These are phyloP conservation scores for Phaeosphaeria sp. DNA, from an alignment of 2,329 filamentous ascomycete genomes.

Conservation along the genomic window DNA sequence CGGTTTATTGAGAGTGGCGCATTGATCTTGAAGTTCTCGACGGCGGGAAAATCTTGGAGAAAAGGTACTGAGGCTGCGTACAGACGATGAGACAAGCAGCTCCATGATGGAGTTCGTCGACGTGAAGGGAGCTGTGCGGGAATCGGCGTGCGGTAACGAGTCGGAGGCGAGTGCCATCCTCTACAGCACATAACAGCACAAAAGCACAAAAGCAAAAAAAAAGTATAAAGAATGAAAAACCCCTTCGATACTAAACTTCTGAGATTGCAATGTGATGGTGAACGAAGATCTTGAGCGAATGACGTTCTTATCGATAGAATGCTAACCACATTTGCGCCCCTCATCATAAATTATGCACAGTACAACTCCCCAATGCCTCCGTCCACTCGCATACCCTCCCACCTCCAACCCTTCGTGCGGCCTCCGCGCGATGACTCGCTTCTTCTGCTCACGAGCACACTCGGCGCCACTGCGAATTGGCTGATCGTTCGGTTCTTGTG, in stretches of 20 bases:
- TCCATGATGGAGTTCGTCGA: too few relatives aligned
- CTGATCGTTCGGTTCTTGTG: conserved; percentile 60
- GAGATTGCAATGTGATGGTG: not conserved
- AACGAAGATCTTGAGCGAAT: not conserved
- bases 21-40: too few relatives aligned
- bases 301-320: conserved; percentile 4
- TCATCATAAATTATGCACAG: conserved; percentile 6
- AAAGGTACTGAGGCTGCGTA: too few relatives aligned
- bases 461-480: conserved; percentile 62
- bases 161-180: not conserved
- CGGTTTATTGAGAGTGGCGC: too few relatives aligned
- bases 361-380: conserved; percentile 38
- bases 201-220: not conserved
- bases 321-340: conserved; percentile 4
- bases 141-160: not conserved
- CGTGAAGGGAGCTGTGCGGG: too few relatives aligned
- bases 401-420: conserved; percentile 69
- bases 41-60: too few relatives aligned
- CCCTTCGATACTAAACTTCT: not conserved
- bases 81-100: too few relatives aligned
- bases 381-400: conserved; percentile 64
- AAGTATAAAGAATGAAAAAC: conserved; percentile 12
- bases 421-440: conserved; percentile 67
- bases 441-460: conserved; percentile 71
- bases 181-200: not conserved